phyloP scores from a whole-genome alignment of 208 protist genomes.

The Acanthamoeba royreba region DNA sequence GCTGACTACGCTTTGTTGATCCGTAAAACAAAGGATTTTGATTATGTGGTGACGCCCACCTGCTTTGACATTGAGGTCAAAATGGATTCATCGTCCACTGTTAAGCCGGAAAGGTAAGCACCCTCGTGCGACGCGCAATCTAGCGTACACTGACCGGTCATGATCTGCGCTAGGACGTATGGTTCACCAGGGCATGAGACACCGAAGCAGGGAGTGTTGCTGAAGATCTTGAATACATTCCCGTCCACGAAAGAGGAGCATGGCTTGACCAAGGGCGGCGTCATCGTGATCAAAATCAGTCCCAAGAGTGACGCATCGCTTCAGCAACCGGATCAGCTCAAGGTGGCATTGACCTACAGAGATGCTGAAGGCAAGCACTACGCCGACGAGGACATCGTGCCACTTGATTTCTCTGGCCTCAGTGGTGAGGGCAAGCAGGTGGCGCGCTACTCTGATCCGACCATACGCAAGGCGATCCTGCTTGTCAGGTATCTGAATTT shows the following conservation, averaged over 20 bases:
- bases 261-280: background rate
- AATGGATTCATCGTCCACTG: background rate
- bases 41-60: background rate
- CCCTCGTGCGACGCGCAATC: background rate
- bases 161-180: background rate
- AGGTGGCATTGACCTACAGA: background rate
- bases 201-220: background rate
- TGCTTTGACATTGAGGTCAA: background rate
- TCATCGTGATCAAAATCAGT: background rate
- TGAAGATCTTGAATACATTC: background rate
- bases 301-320: background rate
- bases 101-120: background rate
- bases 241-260: background rate
- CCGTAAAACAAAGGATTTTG: background rate
- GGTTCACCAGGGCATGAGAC: background rate
- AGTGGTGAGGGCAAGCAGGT: too few relatives aligned
- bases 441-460: background rate
- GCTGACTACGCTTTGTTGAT: too few relatives aligned
- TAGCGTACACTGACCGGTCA: background rate
- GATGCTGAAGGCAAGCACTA: background rate
- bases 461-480: background rate
- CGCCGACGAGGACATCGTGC: background rate
- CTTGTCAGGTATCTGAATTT: background rate
- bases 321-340: background rate
- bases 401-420: background rate